Evolutionary conservation across 129 eudicot genomes (phyloP).

Genomic region (Saussurea involucrata): DNA sequence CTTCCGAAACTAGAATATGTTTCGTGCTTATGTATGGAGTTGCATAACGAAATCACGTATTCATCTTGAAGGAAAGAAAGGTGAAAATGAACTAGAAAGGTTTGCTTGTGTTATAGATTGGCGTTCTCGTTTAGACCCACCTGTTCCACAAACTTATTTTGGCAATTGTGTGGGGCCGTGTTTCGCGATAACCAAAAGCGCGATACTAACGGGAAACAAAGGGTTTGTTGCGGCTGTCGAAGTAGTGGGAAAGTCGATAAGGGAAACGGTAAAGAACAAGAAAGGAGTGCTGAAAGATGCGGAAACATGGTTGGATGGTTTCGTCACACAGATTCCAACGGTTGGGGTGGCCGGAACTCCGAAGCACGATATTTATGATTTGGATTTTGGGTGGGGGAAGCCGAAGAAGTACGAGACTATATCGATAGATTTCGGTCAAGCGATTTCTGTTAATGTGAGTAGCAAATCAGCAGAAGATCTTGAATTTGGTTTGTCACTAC

Average conservation of each 20-base stretch:
- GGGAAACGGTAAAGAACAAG: not conserved
- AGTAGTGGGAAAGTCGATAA: slow-evolving; percentile 6
- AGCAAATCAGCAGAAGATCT: slow-evolving; percentile 31
- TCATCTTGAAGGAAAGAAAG: not conserved
- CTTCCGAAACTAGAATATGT: slow-evolving; percentile 23
- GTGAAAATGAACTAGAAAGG: slow-evolving; percentile 16
- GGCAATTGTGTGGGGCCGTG: slow-evolving; percentile 4
- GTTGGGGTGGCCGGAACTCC: slow-evolving; percentile 46
- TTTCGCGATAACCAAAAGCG: not conserved
- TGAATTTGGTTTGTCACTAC: slow-evolving; percentile 42
- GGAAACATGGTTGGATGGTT: slow-evolving; percentile 10
- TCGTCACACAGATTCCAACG: not conserved
- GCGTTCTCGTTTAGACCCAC: slow-evolving; percentile 16
- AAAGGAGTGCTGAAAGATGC: slow-evolving; percentile 12
- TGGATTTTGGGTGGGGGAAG: slow-evolving; percentile 55
- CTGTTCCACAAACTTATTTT: not conserved
- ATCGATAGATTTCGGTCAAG: slow-evolving; percentile 21
- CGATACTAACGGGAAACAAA: slow-evolving; percentile 6
- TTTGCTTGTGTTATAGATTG: slow-evolving; percentile 9
- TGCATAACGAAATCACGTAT: slow-evolving; percentile 38
- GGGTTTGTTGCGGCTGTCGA: slow-evolving; percentile 30
- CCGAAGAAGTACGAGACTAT: slow-evolving; percentile 29
- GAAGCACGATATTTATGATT: slow-evolving; percentile 19
- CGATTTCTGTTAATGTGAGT: slow-evolving; percentile 27
- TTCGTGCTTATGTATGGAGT: slow-evolving; percentile 45